Evolutionary conservation across 2,329 filamentous ascomycete species (phyloP).

Genomic region (Colletotrichum sp.): DNA sequence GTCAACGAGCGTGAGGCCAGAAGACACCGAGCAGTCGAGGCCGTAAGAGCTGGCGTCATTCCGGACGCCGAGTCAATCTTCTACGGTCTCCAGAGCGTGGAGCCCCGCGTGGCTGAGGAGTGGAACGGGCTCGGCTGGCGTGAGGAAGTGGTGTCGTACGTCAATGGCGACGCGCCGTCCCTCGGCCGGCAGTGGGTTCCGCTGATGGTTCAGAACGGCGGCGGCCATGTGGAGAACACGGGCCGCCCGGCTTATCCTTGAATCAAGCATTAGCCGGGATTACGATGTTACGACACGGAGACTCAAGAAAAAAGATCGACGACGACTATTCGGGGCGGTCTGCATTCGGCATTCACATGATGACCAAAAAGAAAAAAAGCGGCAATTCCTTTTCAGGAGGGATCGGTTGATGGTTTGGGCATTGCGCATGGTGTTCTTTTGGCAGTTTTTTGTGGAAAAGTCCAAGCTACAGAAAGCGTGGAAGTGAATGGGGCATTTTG

Average conservation of each 20-base stretch:
- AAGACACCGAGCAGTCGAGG: conserved; percentile 51
- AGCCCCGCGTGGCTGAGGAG: conserved; percentile 41
- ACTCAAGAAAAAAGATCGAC: not conserved
- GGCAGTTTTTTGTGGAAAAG: not conserved
- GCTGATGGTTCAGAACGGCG: conserved; percentile 21
- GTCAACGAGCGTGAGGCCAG: conserved; percentile 63
- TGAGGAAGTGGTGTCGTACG: conserved; percentile 44
- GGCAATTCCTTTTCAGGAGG: not conserved
- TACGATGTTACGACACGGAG: conserved; percentile 20
- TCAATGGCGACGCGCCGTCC: conserved; percentile 44
- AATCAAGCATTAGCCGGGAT: not conserved
- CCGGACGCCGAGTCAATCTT: conserved; percentile 38
- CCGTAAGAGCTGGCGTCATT: conserved; percentile 40
- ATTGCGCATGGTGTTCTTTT: conserved; percentile 12
- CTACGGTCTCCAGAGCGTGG: conserved; percentile 40
- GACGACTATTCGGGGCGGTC: not conserved
- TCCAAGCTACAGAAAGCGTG: not conserved
- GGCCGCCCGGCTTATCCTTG: conserved; percentile 20
- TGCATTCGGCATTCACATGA: conserved; percentile 13
- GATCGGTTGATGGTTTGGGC: conserved; percentile 1
- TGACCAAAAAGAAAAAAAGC: conserved; percentile 10
- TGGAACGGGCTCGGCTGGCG: conserved; percentile 58
- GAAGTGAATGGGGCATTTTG: not conserved
- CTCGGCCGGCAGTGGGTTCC: conserved; percentile 52
- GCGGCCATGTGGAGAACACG: not conserved